Evolutionary conservation across 768 basidiomycete genomes (phyloP).

Genomic region (Daedaleopsis nitida): DNA sequence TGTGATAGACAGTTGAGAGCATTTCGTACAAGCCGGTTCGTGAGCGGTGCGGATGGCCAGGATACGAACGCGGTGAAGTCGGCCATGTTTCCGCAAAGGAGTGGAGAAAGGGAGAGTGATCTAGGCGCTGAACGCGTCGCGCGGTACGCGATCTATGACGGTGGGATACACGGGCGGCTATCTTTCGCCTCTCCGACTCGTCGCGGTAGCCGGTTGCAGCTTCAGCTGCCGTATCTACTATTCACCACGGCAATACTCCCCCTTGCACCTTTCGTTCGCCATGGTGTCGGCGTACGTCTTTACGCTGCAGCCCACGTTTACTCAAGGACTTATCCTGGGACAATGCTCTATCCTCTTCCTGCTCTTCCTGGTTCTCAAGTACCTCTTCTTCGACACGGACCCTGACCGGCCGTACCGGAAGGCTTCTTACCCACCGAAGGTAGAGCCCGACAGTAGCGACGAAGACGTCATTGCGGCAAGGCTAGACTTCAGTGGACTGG

Average conservation of each 20-base stretch:
- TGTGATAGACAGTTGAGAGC: constrained; percentile 41
- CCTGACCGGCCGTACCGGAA: constrained; percentile 56
- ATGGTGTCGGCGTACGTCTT: constrained; percentile 63
- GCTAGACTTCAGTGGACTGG: constrained; percentile 1
- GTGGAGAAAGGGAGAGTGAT: background rate
- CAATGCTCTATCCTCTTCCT: constrained; percentile 86
- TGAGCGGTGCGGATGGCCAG: constrained; percentile 59
- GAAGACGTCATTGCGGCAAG: background rate
- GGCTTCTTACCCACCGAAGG: constrained; percentile 60
- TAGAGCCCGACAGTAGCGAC: constrained; percentile 44
- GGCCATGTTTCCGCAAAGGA: constrained; percentile 12
- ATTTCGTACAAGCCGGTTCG: constrained; percentile 46
- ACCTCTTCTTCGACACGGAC: constrained; percentile 86
- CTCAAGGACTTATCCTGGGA: constrained; percentile 91
- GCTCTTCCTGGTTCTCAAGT: constrained; percentile 82
- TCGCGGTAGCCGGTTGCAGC: background rate
- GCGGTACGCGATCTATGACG: constrained; percentile 5
- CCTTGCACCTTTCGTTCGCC: constrained; percentile 2
- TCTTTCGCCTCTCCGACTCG: background rate
- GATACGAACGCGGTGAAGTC: constrained; percentile 43
- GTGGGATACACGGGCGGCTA: constrained; percentile 1
- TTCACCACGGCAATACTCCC: too few species aligned
- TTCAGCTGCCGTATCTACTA: too few species aligned
- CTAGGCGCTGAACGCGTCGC: constrained; percentile 5
- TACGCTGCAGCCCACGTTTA: constrained; percentile 86